Evolutionary conservation across 768 basidiomycete species (phyloP).

Genomic region (Boletus tomentosulus): DNA sequence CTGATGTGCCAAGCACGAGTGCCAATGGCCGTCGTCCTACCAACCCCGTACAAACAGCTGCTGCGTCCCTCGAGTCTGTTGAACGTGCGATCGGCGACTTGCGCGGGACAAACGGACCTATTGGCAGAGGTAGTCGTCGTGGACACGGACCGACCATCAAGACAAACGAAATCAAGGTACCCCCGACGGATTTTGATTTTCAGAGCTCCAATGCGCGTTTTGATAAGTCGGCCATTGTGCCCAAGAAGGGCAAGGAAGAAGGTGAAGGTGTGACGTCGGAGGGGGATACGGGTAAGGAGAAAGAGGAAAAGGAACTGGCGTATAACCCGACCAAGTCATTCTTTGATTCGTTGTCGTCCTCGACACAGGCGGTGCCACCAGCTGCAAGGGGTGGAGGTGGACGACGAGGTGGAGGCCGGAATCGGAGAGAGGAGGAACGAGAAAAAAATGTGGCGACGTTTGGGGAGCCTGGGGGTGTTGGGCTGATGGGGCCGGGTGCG

Average conservation of each 20-base stretch:
- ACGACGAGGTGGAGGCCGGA: slow-evolving; percentile 51
- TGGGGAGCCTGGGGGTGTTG: slow-evolving; percentile 79
- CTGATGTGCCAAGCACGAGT: slow-evolving; percentile 24
- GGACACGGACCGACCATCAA: slow-evolving; percentile 28
- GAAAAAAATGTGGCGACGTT: slow-evolving; percentile 85
- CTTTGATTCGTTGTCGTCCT: slow-evolving; percentile 67
- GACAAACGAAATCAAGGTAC: slow-evolving; percentile 48
- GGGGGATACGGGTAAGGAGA: slow-evolving; percentile 29
- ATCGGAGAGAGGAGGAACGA: slow-evolving; percentile 76
- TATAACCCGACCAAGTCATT: slow-evolving; percentile 79
- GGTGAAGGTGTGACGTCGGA: slow-evolving; percentile 33
- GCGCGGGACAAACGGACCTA: slow-evolving; percentile 35
- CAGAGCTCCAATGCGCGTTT: slow-evolving; percentile 72
- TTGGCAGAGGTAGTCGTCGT: slow-evolving; percentile 40
- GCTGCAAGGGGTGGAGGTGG: slow-evolving; percentile 37
- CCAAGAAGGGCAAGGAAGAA: slow-evolving; percentile 31
- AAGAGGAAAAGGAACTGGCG: slow-evolving; percentile 42
- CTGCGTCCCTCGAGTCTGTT: slow-evolving; percentile 70
- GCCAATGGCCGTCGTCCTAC: slow-evolving; percentile 30
- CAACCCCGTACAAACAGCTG: slow-evolving; percentile 64
- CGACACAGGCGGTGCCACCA: slow-evolving; percentile 35
- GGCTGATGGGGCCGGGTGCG: slow-evolving; percentile 71
- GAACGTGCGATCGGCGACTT: slow-evolving; percentile 54
- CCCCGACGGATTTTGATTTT: slow-evolving; percentile 80
- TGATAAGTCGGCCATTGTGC: slow-evolving; percentile 61